A percentile compares a stretch with the other conserved stretches of the same genome.
phyloP scores from a whole-genome alignment of 1,139 yeast genomes.

The Yamadazyma oceani region DNA sequence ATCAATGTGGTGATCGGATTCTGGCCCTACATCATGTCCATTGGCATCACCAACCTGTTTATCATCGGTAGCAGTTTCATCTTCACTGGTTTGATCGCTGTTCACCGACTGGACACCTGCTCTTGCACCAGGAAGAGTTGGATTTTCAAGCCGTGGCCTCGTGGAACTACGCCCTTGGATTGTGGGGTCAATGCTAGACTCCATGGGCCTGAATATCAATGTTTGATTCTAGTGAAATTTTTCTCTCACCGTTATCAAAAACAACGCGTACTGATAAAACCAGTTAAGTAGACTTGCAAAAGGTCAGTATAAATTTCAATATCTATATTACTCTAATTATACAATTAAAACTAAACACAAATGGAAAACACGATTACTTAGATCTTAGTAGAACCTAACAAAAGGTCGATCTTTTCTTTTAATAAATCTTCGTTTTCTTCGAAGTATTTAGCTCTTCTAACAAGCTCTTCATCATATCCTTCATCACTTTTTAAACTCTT shows the following conservation, averaged over 20 bases:
- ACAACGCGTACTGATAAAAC: not conserved
- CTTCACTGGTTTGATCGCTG: too few species aligned
- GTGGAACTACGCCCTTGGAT: not conserved
- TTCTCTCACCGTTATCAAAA: not conserved
- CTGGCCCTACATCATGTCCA: too few species aligned
- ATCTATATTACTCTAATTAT: conserved; percentile 1
- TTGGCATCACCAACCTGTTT: not conserved
- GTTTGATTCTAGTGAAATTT: too few species aligned
- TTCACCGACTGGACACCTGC: too few species aligned
- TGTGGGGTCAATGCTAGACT: conserved; percentile 1
- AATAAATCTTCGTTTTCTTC: conserved; percentile 65
- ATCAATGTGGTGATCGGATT: conserved; percentile 6
- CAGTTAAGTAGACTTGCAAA: not conserved
- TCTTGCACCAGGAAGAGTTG: too few species aligned
- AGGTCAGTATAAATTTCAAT: not conserved
- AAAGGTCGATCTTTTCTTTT: conserved; percentile 72
- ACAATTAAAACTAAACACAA: conserved; percentile 3
- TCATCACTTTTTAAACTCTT: conserved; percentile 82
- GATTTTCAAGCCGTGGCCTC: not conserved
- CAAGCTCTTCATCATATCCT: conserved; percentile 87
- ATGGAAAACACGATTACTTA: conserved; percentile 7
- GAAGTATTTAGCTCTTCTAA: conserved; percentile 80
- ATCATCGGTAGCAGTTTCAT: too few species aligned
- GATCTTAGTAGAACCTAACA: conserved; percentile 45
- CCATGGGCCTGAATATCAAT: not conserved